These are phyloP conservation scores for Trametes sp. DNA, from an alignment of 1,284 basidiomycete genomes.

Conservation along the genomic window DNA sequence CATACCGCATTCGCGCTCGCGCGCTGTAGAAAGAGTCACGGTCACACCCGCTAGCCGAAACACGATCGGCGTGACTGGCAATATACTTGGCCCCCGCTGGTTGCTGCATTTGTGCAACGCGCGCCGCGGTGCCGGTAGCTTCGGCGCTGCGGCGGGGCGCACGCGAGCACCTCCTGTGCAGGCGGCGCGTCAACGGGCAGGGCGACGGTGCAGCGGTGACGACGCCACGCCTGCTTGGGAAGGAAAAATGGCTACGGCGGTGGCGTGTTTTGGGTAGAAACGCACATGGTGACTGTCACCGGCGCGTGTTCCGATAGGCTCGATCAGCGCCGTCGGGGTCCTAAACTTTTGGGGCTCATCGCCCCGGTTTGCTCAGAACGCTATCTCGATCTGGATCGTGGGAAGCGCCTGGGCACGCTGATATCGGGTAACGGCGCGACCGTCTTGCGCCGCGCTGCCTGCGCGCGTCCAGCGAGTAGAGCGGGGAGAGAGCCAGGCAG, in stretches of 20 bases:
- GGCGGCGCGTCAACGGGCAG: too few relatives aligned
- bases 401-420: slow-evolving; percentile 14
- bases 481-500: too few relatives aligned
- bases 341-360: slow-evolving; percentile 35
- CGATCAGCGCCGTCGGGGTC: slow-evolving; percentile 34
- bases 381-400: slow-evolving; percentile 40
- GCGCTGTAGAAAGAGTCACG: slow-evolving; percentile 33
- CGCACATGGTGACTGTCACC: slow-evolving; percentile 31
- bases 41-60: slow-evolving; percentile 38
- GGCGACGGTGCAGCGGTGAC: background rate
- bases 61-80: slow-evolving; percentile 37
- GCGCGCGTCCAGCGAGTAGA: background rate
- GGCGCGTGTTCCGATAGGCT: slow-evolving; percentile 30
- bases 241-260: slow-evolving; percentile 14
- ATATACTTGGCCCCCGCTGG: slow-evolving; percentile 13
- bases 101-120: slow-evolving; percentile 15
- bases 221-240: background rate
- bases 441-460: background rate
- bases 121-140: slow-evolving; percentile 34
- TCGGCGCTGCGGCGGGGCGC: slow-evolving; percentile 11
- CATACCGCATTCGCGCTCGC: slow-evolving; percentile 16
- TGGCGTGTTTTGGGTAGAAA: slow-evolving; percentile 29
- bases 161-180: slow-evolving; percentile 19
- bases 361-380: slow-evolving; percentile 38
- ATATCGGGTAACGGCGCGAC: slow-evolving; percentile 14